Conservation (phyloP, 495 filamentous ascomycete genomes). For the Neurospora terricola region DNA sequence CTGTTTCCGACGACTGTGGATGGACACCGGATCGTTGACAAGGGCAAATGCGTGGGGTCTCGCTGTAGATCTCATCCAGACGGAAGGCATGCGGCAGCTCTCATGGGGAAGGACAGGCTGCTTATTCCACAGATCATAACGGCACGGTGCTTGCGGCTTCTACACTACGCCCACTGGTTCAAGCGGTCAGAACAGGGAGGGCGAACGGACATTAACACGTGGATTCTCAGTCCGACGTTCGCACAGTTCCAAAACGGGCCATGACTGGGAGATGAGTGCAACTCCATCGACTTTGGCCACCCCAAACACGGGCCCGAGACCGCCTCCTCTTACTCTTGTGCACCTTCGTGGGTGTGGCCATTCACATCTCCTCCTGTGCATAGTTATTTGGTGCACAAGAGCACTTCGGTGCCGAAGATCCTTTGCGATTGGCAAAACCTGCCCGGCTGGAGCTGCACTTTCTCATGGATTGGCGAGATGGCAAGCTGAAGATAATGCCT, state of each 20-base stretch:
- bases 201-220: background rate
- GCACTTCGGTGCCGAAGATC: constrained; percentile 3
- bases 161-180: background rate
- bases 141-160: background rate
- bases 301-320: background rate
- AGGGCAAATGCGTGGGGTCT: background rate
- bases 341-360: background rate
- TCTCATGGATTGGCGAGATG: background rate
- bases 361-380: background rate
- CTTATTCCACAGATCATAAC: background rate
- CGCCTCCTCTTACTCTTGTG: background rate
- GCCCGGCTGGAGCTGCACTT: background rate
- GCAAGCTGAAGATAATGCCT: background rate
- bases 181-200: background rate
- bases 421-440: background rate
- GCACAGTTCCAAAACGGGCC: background rate
- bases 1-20: background rate
- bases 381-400: background rate
- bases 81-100: background rate
- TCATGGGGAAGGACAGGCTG: background rate
- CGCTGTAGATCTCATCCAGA: background rate
- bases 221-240: background rate
- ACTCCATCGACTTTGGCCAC: background rate
- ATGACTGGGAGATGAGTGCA: background rate
- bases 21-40: background rate